phyloP scores from a whole-genome alignment of 2,329 filamentous ascomycete genomes.

The Cylindrodendrum hubeiense region DNA sequence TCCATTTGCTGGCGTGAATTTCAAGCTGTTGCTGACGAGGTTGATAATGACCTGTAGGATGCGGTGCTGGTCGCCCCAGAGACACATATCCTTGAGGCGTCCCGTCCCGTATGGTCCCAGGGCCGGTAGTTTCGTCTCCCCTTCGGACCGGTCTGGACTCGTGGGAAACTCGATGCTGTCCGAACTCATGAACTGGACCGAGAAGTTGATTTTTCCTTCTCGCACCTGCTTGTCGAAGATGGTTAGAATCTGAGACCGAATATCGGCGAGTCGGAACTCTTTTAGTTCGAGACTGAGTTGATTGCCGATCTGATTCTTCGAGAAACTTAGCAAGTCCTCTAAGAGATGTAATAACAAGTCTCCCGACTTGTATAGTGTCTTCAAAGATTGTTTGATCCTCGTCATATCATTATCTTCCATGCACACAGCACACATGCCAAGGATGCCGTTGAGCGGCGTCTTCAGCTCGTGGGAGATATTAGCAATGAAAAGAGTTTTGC shows the following conservation, averaged over 20 bases:
- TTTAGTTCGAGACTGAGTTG: slow-evolving; percentile 84
- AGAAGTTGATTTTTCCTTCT: slow-evolving; percentile 81
- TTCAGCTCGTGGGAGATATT: slow-evolving; percentile 92
- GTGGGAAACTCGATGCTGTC: slow-evolving; percentile 40
- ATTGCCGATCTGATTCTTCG: slow-evolving; percentile 93
- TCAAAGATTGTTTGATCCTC: slow-evolving; percentile 84
- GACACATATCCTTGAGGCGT: slow-evolving; percentile 83
- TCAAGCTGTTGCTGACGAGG: slow-evolving; percentile 89
- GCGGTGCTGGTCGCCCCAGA: slow-evolving; percentile 93
- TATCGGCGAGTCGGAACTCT: slow-evolving; percentile 87
- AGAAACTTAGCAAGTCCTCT: slow-evolving; percentile 91
- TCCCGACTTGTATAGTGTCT: slow-evolving; percentile 81
- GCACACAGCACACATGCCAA: slow-evolving; percentile 93
- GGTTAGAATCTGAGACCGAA: slow-evolving; percentile 83
- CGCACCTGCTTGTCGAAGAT: slow-evolving; percentile 93
- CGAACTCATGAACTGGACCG: slow-evolving; percentile 73
- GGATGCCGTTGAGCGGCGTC: slow-evolving; percentile 93
- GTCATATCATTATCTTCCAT: slow-evolving; percentile 89
- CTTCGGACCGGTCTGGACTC: slow-evolving; percentile 48
- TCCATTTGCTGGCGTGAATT: slow-evolving; percentile 86
- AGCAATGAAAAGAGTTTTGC: slow-evolving; percentile 97
- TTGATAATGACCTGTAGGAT: slow-evolving; percentile 96
- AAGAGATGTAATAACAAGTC: slow-evolving; percentile 88
- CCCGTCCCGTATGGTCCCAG: slow-evolving; percentile 75
- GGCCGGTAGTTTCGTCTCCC: slow-evolving; percentile 62